Percentiles rank a stretch among this genome's conserved stretches.
phyloP scores from a whole-genome alignment of 2,329 filamentous ascomycete species.

The Diaporthe helianthi region DNA sequence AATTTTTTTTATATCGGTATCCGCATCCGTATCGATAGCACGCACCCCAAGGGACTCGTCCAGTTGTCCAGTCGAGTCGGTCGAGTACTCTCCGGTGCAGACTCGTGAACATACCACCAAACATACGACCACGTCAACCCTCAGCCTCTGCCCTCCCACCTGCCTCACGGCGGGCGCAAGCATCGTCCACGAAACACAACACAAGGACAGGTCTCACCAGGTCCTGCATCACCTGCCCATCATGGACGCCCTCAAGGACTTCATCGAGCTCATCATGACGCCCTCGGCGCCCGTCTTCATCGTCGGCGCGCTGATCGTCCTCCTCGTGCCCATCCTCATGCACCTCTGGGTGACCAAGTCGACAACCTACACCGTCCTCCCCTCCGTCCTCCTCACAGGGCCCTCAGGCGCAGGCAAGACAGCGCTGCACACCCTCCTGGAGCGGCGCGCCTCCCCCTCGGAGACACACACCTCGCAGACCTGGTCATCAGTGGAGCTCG shows the following conservation, averaged over 20 bases:
- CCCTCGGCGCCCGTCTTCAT: constrained; percentile 69
- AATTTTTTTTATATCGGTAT: neutral
- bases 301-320: constrained; percentile 72
- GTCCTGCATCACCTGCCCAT: constrained; percentile 31
- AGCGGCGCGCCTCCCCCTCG: constrained; percentile 56
- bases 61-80: constrained; percentile 19
- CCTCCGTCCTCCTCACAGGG: constrained; percentile 81
- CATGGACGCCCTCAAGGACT: constrained; percentile 49
- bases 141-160: neutral
- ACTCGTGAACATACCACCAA: constrained; percentile 12
- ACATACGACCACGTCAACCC: constrained; percentile 17
- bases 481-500: constrained; percentile 60
- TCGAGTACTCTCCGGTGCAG: constrained; percentile 8
- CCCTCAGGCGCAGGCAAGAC: constrained; percentile 89
- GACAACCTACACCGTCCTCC: constrained; percentile 70
- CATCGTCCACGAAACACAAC: neutral
- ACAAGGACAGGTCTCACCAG: constrained; percentile 19
- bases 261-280: constrained; percentile 62
- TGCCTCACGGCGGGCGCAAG: neutral
- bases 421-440: constrained; percentile 77
- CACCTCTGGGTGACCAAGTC: constrained; percentile 77
- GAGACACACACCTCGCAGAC: constrained; percentile 64
- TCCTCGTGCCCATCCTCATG: constrained; percentile 77
- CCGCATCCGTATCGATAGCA: constrained; percentile 7
- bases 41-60: neutral